Percentiles rank a stretch among this genome's conserved stretches.
Evolutionary conservation across 257 asterid genomes (phyloP).

Genomic region (Solanum gandarillasii): DNA sequence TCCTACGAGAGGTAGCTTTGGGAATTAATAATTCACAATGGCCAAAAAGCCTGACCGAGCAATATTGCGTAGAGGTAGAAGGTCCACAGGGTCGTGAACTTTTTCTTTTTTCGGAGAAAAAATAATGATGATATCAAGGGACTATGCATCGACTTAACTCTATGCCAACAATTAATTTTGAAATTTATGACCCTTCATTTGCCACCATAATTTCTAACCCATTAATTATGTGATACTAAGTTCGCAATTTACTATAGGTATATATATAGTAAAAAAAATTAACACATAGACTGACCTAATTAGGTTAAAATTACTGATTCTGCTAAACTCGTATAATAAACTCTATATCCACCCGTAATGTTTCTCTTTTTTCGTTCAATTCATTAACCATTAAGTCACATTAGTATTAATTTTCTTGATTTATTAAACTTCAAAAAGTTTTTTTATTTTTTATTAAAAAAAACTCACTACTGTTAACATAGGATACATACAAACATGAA

Average conservation of each 20-base stretch:
- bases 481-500: background rate
- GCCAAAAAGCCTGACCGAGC: background rate
- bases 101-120: background rate
- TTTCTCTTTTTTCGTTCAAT: background rate
- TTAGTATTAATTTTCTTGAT: background rate
- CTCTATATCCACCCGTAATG: background rate
- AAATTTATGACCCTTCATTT: background rate
- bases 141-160: background rate
- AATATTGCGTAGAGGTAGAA: background rate
- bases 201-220: background rate
- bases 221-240: background rate
- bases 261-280: background rate
- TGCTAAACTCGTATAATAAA: background rate
- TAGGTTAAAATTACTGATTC: background rate
- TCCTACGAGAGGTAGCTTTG: background rate
- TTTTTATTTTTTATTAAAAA: background rate
- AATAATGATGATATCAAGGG: background rate
- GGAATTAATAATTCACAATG: background rate
- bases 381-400: background rate
- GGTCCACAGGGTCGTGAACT: background rate
- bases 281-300: background rate
- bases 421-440: background rate
- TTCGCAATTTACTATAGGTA: background rate
- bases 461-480: background rate
- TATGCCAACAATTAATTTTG: background rate